These are phyloP conservation scores for Neodidymelliopsis sp. DNA, from an alignment of 2,329 filamentous ascomycete species.

Conservation along the genomic window DNA sequence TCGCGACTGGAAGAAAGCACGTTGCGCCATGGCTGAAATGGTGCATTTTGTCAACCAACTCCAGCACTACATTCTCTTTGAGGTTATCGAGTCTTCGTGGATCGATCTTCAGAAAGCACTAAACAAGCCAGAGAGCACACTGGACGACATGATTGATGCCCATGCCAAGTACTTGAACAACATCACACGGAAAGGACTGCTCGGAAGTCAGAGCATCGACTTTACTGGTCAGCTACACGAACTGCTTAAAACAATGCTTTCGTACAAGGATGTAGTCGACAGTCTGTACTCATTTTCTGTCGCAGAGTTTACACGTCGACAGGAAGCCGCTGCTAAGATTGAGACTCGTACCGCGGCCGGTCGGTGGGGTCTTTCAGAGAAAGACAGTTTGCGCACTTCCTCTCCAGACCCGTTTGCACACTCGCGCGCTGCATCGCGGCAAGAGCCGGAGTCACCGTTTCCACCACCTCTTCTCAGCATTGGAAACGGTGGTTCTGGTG, in stretches of 20 bases:
- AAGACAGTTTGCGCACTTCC: conserved; percentile 40
- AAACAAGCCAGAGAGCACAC: conserved; percentile 82
- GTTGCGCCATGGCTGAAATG: conserved; percentile 94
- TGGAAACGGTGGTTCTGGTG: conserved; percentile 49
- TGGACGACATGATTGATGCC: conserved; percentile 93
- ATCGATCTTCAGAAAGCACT: conserved; percentile 85
- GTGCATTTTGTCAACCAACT: conserved; percentile 97
- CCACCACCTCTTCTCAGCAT: conserved; percentile 48
- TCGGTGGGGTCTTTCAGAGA: conserved; percentile 69
- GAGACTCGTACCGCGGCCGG: conserved; percentile 71
- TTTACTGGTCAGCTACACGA: conserved; percentile 94
- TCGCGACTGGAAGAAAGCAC: conserved; percentile 86
- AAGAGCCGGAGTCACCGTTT: conserved; percentile 54
- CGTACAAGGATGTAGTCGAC: conserved; percentile 92
- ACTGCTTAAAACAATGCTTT: conserved; percentile 90
- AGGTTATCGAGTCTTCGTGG: conserved; percentile 98
- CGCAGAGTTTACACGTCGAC: conserved; percentile 89
- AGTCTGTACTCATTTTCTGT: conserved; percentile 94
- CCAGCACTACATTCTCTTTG: conserved; percentile 98
- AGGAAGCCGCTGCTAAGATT: conserved; percentile 79
- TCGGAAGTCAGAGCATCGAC: conserved; percentile 74
- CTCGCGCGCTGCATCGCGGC: conserved; percentile 31
- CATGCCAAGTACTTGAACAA: conserved; percentile 90
- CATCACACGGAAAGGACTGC: conserved; percentile 94
- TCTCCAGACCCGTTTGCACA: conserved; percentile 22